Base-by-base conservation (phyloP, 257 asterid genomes). In the Buddleja alternifolia region DNA sequence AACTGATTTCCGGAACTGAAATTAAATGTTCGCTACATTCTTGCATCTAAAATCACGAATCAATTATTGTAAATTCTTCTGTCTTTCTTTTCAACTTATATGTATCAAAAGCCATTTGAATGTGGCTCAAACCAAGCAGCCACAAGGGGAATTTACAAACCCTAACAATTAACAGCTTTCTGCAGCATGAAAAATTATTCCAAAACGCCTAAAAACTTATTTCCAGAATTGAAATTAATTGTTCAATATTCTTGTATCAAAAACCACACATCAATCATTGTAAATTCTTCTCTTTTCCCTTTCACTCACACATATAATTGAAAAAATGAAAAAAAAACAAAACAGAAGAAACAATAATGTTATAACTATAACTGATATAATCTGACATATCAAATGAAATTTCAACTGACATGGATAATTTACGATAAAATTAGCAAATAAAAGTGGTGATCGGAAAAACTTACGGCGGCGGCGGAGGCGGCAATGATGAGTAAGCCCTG, bases 401-500 rank as follows among this genome's bases (percentile, higher is more conserved):
- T 45, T 19, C 47, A 29, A 24, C 42, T 8, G 7, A 25, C 8
- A 4, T 16, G 29, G n/a, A 20, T 7, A 29, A 14, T 14, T 66
- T 12, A 52, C 21, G 12, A 42, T n/a, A 34, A 40, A 53, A 54
- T 51, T 17, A 50, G 40, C 52, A 52, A 51, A 52, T n/a, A 66
- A 37, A 40, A 1, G 16, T 23, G 63, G 48, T 12, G 17, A 51
- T 1, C 29, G 3, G 16, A 65, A 52, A 58, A 66, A 66, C 42
- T 37, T 52, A 52, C 40, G 8, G 10, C 36, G 39, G 24, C 25
- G 8, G 10, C 36, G 39, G 24, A 15, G 54, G 72, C 63, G 19
- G 63, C 72, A 52, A 20, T 53, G 63, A 41, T 17, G 53, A 66
- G 63, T 21, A 54, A 60, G 37, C 66, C 50, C 66, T 17, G 34